Evolutionary conservation across 2,329 filamentous ascomycete genomes (phyloP).

Genomic region (Fusarium buxicola): DNA sequence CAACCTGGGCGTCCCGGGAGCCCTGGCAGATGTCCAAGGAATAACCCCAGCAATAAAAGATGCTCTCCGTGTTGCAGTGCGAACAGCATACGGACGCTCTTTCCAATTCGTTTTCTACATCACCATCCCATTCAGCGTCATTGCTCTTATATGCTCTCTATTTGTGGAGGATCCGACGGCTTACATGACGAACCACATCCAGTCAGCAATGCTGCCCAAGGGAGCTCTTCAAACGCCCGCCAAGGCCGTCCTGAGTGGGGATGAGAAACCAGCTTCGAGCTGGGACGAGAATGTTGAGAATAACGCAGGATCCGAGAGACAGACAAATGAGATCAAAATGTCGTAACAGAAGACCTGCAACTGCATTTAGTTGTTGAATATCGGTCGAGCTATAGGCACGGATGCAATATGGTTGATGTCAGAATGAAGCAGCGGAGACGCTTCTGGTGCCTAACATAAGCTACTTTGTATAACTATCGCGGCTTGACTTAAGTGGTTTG

Average conservation of each 20-base stretch:
- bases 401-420: no score
- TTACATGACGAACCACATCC: constrained; percentile 26
- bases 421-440: no score
- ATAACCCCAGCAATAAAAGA: neutral
- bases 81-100: constrained; percentile 13
- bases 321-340: no score
- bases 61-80: constrained; percentile 6
- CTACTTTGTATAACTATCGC: no score
- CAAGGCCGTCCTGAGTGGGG: neutral
- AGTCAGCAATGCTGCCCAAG: constrained; percentile 10
- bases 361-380: no score
- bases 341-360: no score
- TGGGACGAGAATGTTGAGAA: neutral
- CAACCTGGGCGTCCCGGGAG: constrained; percentile 9
- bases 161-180: constrained; percentile 17
- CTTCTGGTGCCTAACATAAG: no score
- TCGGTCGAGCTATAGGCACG: no score
- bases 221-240: neutral
- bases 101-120: constrained; percentile 25
- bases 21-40: neutral
- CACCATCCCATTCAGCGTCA: constrained; percentile 16
- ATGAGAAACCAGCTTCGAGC: neutral
- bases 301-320: neutral
- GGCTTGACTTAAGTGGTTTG: no score
- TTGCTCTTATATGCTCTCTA: constrained; percentile 8